Conservation (phyloP, 2,329 filamentous ascomycete species). For the Bisporella sp. region DNA sequence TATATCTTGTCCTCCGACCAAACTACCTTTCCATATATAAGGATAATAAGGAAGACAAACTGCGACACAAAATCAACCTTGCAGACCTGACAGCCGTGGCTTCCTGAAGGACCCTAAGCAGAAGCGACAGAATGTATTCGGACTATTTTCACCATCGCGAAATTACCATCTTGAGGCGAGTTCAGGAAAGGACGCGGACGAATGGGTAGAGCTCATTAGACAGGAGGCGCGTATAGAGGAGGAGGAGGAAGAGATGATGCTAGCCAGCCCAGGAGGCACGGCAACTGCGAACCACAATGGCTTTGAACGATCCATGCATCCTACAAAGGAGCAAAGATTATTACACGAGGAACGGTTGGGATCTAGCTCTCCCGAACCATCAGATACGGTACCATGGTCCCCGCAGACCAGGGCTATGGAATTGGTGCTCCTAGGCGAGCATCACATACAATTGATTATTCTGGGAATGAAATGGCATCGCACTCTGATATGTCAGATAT, state of each 20-base stretch:
- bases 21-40: slow-evolving; percentile 91
- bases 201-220: slow-evolving; percentile 81
- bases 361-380: slow-evolving; percentile 55
- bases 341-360: slow-evolving; percentile 26
- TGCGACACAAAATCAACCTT: slow-evolving; percentile 81
- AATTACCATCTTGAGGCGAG: slow-evolving; percentile 86
- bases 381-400: slow-evolving; percentile 26
- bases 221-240: slow-evolving; percentile 77
- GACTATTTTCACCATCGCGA: slow-evolving; percentile 80
- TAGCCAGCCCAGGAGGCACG: slow-evolving; percentile 55
- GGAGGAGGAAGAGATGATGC: slow-evolving; percentile 76
- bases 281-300: slow-evolving; percentile 17
- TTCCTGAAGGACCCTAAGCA: slow-evolving; percentile 84
- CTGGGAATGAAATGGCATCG: slow-evolving; percentile 64
- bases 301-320: slow-evolving; percentile 22
- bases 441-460: slow-evolving; percentile 59
- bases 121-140: slow-evolving; percentile 81
- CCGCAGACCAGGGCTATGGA: slow-evolving; percentile 17
- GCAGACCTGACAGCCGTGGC: slow-evolving; percentile 89
- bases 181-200: slow-evolving; percentile 66
- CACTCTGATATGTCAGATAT: slow-evolving; percentile 83
- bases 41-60: slow-evolving; percentile 79
- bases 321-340: slow-evolving; percentile 15
- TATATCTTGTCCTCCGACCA: slow-evolving; percentile 83
- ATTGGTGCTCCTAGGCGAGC: slow-evolving; percentile 35